Percentiles rank a stretch among this genome's conserved stretches.
These are phyloP conservation scores for Calonectria pauciramosa DNA, from an alignment of 2,329 filamentous ascomycete species.

Conservation along the genomic window DNA sequence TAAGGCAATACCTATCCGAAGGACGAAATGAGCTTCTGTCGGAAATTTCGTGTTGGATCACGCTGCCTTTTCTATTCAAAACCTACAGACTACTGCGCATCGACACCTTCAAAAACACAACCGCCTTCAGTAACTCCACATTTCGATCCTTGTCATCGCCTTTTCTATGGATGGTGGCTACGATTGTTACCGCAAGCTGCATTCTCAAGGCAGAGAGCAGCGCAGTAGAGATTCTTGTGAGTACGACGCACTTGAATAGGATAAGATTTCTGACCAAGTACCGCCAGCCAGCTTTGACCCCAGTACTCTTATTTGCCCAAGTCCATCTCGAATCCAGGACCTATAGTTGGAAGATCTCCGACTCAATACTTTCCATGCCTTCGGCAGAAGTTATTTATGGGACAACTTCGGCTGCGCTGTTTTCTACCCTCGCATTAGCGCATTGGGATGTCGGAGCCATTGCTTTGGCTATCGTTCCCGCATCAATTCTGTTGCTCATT, in stretches of 20 bases:
- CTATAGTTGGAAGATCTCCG: not conserved
- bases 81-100: not conserved
- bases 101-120: not conserved
- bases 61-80: not conserved
- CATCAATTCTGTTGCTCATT: not conserved
- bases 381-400: not conserved
- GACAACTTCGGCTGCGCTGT: not conserved
- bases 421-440: not conserved
- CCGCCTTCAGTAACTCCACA: not conserved
- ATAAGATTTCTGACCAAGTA: not conserved
- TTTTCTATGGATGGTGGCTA: not conserved
- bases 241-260: not conserved
- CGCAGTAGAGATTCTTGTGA: not conserved
- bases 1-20: not conserved
- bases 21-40: not conserved
- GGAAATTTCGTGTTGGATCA: not conserved
- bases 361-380: not conserved
- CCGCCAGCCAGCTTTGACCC: not conserved
- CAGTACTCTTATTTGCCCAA: not conserved
- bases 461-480: not conserved
- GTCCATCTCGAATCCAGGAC: not conserved
- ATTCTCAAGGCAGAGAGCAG: not conserved
- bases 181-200: not conserved
- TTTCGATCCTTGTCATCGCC: not conserved
- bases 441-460: not conserved